Base-by-base conservation (phyloP, 306 rosid genomes). In the Fragaria iinumae region DNA sequence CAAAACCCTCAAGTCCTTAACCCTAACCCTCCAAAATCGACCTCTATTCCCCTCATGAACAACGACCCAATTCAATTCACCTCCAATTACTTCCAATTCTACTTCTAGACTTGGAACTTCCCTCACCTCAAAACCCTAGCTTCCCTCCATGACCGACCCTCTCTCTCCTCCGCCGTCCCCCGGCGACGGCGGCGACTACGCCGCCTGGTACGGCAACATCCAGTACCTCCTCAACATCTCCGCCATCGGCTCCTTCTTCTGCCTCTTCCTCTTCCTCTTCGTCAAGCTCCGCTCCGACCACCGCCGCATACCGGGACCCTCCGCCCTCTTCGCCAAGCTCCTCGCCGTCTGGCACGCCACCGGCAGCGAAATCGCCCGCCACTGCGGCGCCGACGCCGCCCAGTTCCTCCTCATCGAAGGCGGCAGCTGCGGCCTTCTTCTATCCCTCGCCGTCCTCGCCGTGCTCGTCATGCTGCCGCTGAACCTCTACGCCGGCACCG, bases 211-310 rank as follows among this genome's bases (percentile, higher is more conserved):
- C 77, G 99, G 99, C 20, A 95, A 95, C 86, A 95, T 95, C 32
- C 91, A 95, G 72, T 92, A 95, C 87, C 86, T 95, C 25, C 69
- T 95, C 7, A 95, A 95, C 86, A 95, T 95, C 78, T 92, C 99
- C 18, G 93, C 91, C 49, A 92, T 92, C 60, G 97, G 99, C 11
- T 85, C 97, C 32, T 79, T 80, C 48, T 89, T 74, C 81, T 95
- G 99, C 76, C 89, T 95, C 21, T 53, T 89, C 73, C 83, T 92
- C 73, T 95, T 95, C 86, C 79, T 95, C 67, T 84, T 92, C 72
- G 92, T 92, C 79, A 92, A 95, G 92, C 97, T 95, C 23, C 97
- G 98, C 52, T 90, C 97, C 81, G 97, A 95, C 72, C 98, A 95
- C 89, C 93, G 88, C 21, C 91, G 95, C 74, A 90, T 95, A 81